These are phyloP conservation scores for Thalia dealbata DNA, from an alignment of 176 grass and related monocot genomes.

Conservation along the genomic window DNA sequence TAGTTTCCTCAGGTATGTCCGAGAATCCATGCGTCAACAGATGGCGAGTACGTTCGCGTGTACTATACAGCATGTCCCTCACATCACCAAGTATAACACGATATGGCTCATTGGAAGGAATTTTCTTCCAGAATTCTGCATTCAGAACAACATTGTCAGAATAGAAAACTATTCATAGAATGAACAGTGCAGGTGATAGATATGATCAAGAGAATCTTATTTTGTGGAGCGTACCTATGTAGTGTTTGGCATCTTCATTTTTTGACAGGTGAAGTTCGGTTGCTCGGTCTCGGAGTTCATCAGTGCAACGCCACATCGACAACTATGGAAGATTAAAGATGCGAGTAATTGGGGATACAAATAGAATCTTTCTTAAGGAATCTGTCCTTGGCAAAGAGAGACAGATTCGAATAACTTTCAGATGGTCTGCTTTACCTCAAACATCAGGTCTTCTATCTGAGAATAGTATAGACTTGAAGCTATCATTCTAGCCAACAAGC, in stretches of 20 bases:
- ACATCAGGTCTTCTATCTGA: conserved; percentile 98
- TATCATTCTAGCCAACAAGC: conserved; percentile 94
- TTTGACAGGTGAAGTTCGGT: conserved; percentile 54
- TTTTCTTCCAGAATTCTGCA: conserved; percentile 95
- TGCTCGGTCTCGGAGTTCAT: conserved; percentile 61
- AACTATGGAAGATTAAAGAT: conserved; percentile 49
- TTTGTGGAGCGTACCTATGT: conserved; percentile 51
- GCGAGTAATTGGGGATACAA: background rate
- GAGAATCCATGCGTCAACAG: conserved; percentile 66
- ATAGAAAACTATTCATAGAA: background rate
- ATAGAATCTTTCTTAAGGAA: background rate
- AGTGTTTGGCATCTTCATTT: conserved; percentile 72
- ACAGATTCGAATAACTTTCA: no score
- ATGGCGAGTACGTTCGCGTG: conserved; percentile 72
- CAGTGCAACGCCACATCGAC: conserved; percentile 97
- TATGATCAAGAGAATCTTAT: background rate
- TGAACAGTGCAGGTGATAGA: background rate
- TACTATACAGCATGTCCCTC: conserved; percentile 87
- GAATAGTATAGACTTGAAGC: conserved; percentile 93
- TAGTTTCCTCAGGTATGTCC: conserved; percentile 51
- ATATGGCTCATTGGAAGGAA: conserved; percentile 93
- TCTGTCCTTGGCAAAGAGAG: no score
- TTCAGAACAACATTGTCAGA: background rate
- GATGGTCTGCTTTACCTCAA: conserved; percentile 50
- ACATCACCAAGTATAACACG: conserved; percentile 94